Base-by-base conservation (phyloP, 2,329 filamentous ascomycete species). In the Nothophaeocryptopus gaeumannii region DNA sequence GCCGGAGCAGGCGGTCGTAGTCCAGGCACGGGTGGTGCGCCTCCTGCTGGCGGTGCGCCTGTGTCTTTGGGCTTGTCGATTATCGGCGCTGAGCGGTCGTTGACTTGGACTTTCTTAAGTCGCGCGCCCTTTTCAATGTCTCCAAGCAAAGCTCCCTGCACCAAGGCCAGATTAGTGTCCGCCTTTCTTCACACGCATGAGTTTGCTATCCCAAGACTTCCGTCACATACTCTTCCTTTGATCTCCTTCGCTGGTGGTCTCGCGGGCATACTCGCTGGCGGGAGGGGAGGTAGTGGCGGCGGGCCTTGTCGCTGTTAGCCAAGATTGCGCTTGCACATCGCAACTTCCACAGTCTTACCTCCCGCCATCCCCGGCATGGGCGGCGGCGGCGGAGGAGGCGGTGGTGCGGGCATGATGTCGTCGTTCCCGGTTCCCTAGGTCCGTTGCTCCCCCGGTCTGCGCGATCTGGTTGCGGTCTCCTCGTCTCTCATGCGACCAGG, bases 71-170 rank as follows among this genome's bases (percentile, higher is more conserved):
- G 47, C 47, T 79, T 82, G 53, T 71, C 79, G 49, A 96, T 69
- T 43, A 80, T 63, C 0, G 92, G 92, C 7, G 89, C 89, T 15
- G 91, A 96, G 70, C 92, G 85, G 70, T 97, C 92, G 72, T 97
- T 96, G 60, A 91, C 88, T 30, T 89, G 66, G 47, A 75, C 78
- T 71, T 96, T 96, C 72, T 87, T 96, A 51, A 97, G 78, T 54
- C 76, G 74, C 59, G 74, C 78, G 58, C 92, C 93, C 70, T 95
- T 95, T 59, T 77, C 75, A 61, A 99, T 99, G 70, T 97, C 92
- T 64, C 83, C 80, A 38, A 97, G 81, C 32, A 99, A 78, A 47
- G 92, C 91, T 62, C 86, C 86, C 92, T 97, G 62, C 38, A 12
- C 11, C 16, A 51, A 39, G 52, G 52, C 39, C 38, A 37, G 36